Evolutionary conservation across 768 basidiomycete species (phyloP), one percentile per base, ranked within the genome.

Genomic region (Glaciozyma martinii): DNA sequence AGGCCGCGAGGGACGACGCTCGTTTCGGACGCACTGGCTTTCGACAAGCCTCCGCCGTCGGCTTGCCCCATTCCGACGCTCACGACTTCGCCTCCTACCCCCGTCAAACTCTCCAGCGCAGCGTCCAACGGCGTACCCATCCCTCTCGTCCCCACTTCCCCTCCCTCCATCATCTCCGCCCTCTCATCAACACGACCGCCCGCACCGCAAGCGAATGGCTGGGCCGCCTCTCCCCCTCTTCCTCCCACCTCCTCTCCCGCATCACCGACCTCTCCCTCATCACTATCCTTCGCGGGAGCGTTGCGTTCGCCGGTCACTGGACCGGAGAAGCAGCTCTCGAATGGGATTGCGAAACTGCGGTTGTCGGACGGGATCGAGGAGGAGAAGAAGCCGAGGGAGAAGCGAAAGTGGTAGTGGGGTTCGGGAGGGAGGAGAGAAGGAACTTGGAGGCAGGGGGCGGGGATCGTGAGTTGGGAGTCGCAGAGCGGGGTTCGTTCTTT

Each of bases 81-180:
- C 21, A 67, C 66, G 49, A 67, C 62, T 7, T 59, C 60, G 19
- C 66, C 62, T n/a, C 63, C 66, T 6, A 68, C 66, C 29, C 66
- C 66, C 1, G 52, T 56, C 30, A 68, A 64, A 46, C 21, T 25
- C 50, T 25, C 25, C n/a, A 25, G 27, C 23, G 37, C 53, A 21
- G 15, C 42, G 25, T 43, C 42, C 37, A 19, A 12, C 15, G 33
- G 33, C 37, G 37, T 9, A 2, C 18, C 42, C 23, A 12, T 42
- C 8, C 40, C 56, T 25, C 42, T 43, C 8, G 9, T 30, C 19
- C 25, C 50, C 27, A 29, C 50, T 13, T 13, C 50, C 50, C 21
- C 50, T 52, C 50, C 50, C 50, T 29, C 50, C 27, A 25, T 29
- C 27, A 13, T 30, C 27, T 52, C 30, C 27, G 25, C 50, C 27